Evolutionary conservation across 768 basidiomycete genomes (phyloP).

Genomic region (Tephrocybe sp.): DNA sequence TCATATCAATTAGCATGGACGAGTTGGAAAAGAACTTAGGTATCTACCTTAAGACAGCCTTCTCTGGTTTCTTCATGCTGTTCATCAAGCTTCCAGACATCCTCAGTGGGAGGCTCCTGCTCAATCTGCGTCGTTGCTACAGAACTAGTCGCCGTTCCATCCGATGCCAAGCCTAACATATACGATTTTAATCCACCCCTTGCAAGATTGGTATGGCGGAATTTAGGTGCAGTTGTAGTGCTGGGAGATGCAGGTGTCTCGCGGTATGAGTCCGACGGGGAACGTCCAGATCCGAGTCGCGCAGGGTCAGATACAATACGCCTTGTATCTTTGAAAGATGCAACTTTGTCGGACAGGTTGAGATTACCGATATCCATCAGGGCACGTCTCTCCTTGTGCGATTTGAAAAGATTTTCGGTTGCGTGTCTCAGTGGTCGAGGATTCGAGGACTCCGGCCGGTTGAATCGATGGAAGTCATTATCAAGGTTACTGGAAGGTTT

Average conservation of each 20-base stretch:
- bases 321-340: conserved; percentile 15
- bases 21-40: neutral
- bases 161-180: neutral
- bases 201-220: neutral
- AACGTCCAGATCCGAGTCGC: conserved; percentile 5
- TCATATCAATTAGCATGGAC: neutral
- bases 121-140: neutral
- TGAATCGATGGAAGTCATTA: neutral
- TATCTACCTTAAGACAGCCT: too few relatives aligned
- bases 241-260: neutral
- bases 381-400: neutral
- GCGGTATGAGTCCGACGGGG: neutral
- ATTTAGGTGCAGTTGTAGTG: conserved; percentile 3
- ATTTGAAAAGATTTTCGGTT: conserved; percentile 9
- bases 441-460: neutral
- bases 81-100: too few relatives aligned
- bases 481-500: neutral
- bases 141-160: neutral
- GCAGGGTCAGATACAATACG: conserved; percentile 33
- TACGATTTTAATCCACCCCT: neutral
- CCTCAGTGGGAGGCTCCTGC: neutral
- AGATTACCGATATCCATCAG: conserved; percentile 22
- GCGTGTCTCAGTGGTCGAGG: conserved; percentile 6
- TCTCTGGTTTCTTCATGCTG: too few relatives aligned
- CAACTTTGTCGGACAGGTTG: conserved; percentile 16